Evolutionary conservation across 768 basidiomycete genomes (phyloP), one percentile per base, ranked within the genome.

Genomic region (Rhodotorula paludigena): DNA sequence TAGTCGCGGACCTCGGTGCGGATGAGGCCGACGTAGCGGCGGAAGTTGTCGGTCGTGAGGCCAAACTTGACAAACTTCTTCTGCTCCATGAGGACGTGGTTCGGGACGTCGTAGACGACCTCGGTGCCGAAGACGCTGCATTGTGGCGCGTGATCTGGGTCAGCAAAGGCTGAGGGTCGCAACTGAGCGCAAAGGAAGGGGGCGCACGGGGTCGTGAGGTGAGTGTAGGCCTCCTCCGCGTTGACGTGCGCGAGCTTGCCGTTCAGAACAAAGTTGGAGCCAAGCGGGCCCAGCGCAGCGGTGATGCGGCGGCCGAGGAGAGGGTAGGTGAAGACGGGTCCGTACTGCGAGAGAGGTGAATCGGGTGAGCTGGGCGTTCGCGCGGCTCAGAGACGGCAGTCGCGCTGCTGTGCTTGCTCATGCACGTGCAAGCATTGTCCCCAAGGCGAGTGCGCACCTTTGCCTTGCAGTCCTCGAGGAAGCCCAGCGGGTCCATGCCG

Each of bases 61-160:
- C 96, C 93, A 68, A 92, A 86, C 65, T 99, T 99, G 79, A 98
- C 88, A 76, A 97, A 97, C 77, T 88, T 89, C 83, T 99, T 99
- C 78, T 99, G 96, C 75, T 99, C 92, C 93, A 99, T 98, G 79
- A 99, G 87, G 52, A 89, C 80, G 54, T 93, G 89, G 78, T 98
- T 98, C 39, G 96, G 94, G 57, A 90, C 86, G 74, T 98, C 96
- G 77, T 98, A 99, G 18, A 97, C 93, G 53, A 99, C 96, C 54
- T 90, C 93, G 76, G 91, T 92, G 52, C 96, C 96, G 75, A 99
- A 99, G 20, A 98, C 87, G 8, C 94, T 94, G 1, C 89, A 14
- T 23, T 9, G 5, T 10, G 42, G 59, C 28, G 18, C 28, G 21
- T 16, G 51, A 11, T 16, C 6, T 8, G 33, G 11, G 51, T n/a